Percentiles rank a stretch among this genome's conserved stretches.
Conservation (phyloP, 2,329 filamentous ascomycete species). For the Leptosphaerulina australis region DNA sequence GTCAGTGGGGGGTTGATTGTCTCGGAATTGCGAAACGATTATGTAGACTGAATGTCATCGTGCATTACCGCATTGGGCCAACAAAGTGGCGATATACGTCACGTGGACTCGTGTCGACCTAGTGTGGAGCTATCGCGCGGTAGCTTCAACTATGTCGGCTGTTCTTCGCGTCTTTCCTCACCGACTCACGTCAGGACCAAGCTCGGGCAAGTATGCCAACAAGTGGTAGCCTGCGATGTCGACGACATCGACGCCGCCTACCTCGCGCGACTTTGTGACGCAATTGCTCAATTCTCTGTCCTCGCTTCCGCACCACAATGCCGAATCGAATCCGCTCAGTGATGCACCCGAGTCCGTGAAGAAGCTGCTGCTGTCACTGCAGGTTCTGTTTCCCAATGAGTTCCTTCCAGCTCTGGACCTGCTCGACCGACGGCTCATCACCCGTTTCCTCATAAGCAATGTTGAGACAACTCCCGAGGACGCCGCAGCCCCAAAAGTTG, state of each 20-base stretch:
- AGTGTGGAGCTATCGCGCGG: slow-evolving; percentile 23
- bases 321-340: slow-evolving; percentile 52
- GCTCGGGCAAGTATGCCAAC: slow-evolving; percentile 13
- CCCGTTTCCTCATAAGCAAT: no score
- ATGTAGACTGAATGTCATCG: slow-evolving; percentile 15
- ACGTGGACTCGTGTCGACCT: slow-evolving; percentile 26
- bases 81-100: slow-evolving; percentile 12
- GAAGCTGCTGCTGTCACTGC: slow-evolving; percentile 67
- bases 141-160: slow-evolving; percentile 31
- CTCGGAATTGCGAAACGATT: neutral
- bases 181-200: slow-evolving; percentile 17
- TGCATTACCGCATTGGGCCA: slow-evolving; percentile 18
- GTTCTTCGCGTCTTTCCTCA: slow-evolving; percentile 24
- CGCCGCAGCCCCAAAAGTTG: no score
- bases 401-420: slow-evolving; percentile 86
- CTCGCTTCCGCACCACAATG: slow-evolving; percentile 23
- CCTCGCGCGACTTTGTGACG: slow-evolving; percentile 43
- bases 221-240: slow-evolving; percentile 20
- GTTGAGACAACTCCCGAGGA: no score
- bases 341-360: slow-evolving; percentile 34
- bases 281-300: slow-evolving; percentile 39
- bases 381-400: slow-evolving; percentile 81
- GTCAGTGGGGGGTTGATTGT: neutral
- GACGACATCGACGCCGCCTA: slow-evolving; percentile 19
- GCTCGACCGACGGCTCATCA: slow-evolving; percentile 77